These are phyloP conservation scores for thale cress (Arabidopsis thaliana) DNA, from an alignment of 345 rosid genomes.

Conservation along the genomic window TAIR10.1 NC_003070.9:2367501-2368000, in stretches of 20 bases:
- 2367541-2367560: constrained; percentile 12
- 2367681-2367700: constrained; percentile 85
- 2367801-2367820: background rate
- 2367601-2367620: constrained; percentile 51
- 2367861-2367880: constrained; percentile 75
- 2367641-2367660: constrained; percentile 74
- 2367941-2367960: constrained; percentile 79
- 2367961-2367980: constrained; percentile 85
- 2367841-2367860: constrained; percentile 73
- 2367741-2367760: constrained; percentile 12
- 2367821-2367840: constrained; percentile 73
- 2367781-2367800: background rate
- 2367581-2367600: constrained; percentile 2
- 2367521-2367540: background rate
- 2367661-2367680: constrained; percentile 90
- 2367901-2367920: constrained; percentile 64
- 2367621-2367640: constrained; percentile 69
- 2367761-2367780: background rate
- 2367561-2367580: background rate
- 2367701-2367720: constrained; percentile 69
- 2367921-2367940: constrained; percentile 79
- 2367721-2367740: constrained; percentile 83
- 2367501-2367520: background rate
- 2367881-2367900: constrained; percentile 46
- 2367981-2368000: constrained; percentile 74